Evolutionary conservation across 208 protist species (phyloP).

Genomic region (Angomonas ambiguus): DNA sequence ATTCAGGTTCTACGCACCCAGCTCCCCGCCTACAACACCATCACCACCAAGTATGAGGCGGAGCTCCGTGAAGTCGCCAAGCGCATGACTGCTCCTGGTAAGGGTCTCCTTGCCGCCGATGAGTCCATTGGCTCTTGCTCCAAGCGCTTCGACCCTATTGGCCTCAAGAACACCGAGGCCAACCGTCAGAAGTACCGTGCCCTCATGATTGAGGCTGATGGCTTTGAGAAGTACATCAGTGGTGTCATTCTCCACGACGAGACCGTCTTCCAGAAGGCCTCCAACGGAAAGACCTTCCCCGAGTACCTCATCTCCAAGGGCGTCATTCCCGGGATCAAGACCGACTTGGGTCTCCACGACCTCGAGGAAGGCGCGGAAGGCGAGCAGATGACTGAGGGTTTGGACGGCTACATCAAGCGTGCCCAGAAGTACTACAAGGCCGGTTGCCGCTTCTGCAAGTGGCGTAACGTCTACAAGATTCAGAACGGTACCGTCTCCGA

Average conservation of each 20-base stretch:
- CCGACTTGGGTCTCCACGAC: conserved; percentile 85
- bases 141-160: conserved; percentile 93
- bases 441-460: conserved; percentile 97
- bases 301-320: conserved; percentile 76
- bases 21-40: conserved; percentile 74
- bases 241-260: conserved; percentile 97
- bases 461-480: conserved; percentile 94
- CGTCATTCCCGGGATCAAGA: conserved; percentile 95
- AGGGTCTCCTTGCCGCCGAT: conserved; percentile 96
- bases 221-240: conserved; percentile 90
- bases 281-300: conserved; percentile 82
- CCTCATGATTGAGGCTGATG: conserved; percentile 76
- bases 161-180: conserved; percentile 92
- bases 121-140: conserved; percentile 94
- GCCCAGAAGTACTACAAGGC: conserved; percentile 91
- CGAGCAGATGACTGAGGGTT: conserved; percentile 94
- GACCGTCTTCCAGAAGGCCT: conserved; percentile 91
- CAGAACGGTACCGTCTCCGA: conserved; percentile 88
- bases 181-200: conserved; percentile 94
- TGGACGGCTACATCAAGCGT: conserved; percentile 91
- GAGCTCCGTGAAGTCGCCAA: conserved; percentile 66
- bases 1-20: conserved; percentile 75
- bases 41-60: conserved; percentile 72
- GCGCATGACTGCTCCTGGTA: conserved; percentile 84
- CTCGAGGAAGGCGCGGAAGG: conserved; percentile 79